These are phyloP conservation scores for Pleurotus pulmonarius DNA, from an alignment of 768 basidiomycete genomes.

Conservation along the genomic window DNA sequence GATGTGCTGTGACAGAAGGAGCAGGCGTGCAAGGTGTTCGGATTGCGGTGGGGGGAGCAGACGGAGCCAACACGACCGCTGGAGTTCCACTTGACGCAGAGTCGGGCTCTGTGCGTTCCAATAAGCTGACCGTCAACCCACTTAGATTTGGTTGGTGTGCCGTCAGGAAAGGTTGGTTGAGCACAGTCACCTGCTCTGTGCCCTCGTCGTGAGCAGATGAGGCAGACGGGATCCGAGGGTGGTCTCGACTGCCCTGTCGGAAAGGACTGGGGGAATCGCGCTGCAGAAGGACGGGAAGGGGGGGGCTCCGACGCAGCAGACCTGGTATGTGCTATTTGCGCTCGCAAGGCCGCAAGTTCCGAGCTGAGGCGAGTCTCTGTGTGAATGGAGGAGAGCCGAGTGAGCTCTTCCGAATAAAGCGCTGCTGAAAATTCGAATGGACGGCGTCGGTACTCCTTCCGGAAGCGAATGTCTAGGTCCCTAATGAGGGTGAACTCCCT, in stretches of 20 bases:
- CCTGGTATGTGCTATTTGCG: too few species aligned
- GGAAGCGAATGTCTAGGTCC: too few species aligned
- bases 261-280: not conserved
- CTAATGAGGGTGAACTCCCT: too few species aligned
- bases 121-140: conserved; percentile 4
- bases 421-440: too few species aligned
- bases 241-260: conserved; percentile 9
- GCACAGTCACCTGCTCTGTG: not conserved
- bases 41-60: conserved; percentile 7
- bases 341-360: too few species aligned
- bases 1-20: conserved; percentile 23
- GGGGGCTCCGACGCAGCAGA: too few species aligned
- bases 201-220: conserved; percentile 5
- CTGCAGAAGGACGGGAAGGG: too few species aligned
- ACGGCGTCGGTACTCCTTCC: too few species aligned
- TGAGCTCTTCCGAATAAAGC: too few species aligned
- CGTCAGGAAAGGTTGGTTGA: not conserved
- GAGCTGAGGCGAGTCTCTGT: too few species aligned
- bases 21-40: conserved; percentile 21
- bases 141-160: conserved; percentile 4
- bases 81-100: conserved; percentile 18
- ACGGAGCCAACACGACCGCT: conserved; percentile 13
- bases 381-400: too few species aligned
- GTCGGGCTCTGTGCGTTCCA: conserved; percentile 7
- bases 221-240: conserved; percentile 8